These are phyloP conservation scores for Talaromyces verruculosus DNA, from an alignment of 2,329 filamentous ascomycete genomes.

Conservation along the genomic window DNA sequence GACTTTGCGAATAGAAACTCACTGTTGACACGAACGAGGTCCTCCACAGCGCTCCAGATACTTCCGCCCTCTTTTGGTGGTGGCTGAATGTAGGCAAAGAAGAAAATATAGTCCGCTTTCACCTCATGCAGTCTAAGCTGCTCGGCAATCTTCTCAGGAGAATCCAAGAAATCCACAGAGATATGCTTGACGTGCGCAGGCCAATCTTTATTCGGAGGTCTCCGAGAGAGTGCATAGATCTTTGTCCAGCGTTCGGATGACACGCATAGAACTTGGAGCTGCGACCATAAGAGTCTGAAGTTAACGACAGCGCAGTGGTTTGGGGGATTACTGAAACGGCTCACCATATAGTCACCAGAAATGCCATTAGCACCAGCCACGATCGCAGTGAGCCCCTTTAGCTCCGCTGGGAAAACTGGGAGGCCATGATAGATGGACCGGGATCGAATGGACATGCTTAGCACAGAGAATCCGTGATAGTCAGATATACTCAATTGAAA, in stretches of 20 bases:
- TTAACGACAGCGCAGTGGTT: background rate
- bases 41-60: constrained; percentile 16
- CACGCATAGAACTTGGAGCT: background rate
- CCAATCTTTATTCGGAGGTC: background rate
- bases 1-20: background rate
- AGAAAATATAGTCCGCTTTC: constrained; percentile 24
- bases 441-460: constrained; percentile 9
- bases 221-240: background rate
- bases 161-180: background rate
- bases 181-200: background rate
- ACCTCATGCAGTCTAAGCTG: constrained; percentile 26
- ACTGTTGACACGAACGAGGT: constrained; percentile 15
- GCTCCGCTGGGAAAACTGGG: constrained; percentile 14
- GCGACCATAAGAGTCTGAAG: background rate
- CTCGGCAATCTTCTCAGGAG: constrained; percentile 12
- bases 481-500: background rate
- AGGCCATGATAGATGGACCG: constrained; percentile 45
- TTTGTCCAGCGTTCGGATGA: background rate
- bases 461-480: background rate
- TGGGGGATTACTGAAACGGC: background rate
- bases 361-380: constrained; percentile 18
- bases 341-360: constrained; percentile 16
- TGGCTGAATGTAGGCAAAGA: constrained; percentile 19
- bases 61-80: constrained; percentile 29
- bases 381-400: constrained; percentile 12